Base-by-base conservation (phyloP, 1,139 yeast genomes). In the Magnusiomyces fungicola region DNA sequence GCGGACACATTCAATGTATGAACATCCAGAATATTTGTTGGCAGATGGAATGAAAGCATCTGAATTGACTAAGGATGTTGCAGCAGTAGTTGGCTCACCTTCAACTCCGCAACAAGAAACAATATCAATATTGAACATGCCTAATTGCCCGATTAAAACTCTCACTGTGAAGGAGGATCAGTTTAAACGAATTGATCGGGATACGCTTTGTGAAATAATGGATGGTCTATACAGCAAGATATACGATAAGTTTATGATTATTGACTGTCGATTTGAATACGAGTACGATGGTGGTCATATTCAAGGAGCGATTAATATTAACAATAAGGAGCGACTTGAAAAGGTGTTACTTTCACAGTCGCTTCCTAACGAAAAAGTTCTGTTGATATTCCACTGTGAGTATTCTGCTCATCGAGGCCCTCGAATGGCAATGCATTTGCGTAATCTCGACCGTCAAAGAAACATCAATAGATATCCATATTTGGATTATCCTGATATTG, bases 221-320 rank as follows among this genome's bases (percentile, higher is more conserved):
- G 77, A 75, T 53, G 85, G 89, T 41, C 64, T 72, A 16, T 78
- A 75, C 63, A 58, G 65, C 18, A 68, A 74, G 30, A 71, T 71
- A 46, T 90, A 83, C 63, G 82, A 81, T 56, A 78, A 80, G 37
- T 71, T 78, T 46, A 60, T 78, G 6, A 70, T 92, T 33, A 73
- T 94, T 14, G 98, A 92, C 67, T 89, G 97, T 64, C 77, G 98
- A 47, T 92, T 92, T 62, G 88, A 83, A 59, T 92, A 92, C 69
- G 98, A 92, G 67, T 94, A 70, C 65, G 74, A 77, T 37, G 97
- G 98, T 25, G 98, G 98, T 30, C 98, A 94, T 66, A 87, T 92
- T 45, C 76, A 74, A 42, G 82, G 86, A 43, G 95, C 98, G 12
- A 61, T 85, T 50, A 92, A 92, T 64, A 73, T 89, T 38, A 80